phyloP scores from a whole-genome alignment of 495 filamentous ascomycete species.

The Lophiostoma macrostomum region DNA sequence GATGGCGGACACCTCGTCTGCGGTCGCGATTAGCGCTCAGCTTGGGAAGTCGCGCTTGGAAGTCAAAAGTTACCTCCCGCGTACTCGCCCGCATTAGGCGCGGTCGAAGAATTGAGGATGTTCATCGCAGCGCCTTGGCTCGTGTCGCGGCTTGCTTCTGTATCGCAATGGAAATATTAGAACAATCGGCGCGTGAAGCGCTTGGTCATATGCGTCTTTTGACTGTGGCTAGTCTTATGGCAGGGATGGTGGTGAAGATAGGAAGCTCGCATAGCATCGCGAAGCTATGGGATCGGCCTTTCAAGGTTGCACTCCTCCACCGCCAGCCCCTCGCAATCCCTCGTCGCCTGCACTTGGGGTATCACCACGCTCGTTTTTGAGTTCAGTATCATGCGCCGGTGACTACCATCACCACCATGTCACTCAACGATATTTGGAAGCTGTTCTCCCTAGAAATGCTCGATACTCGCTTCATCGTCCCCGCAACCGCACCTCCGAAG shows the following conservation, averaged over 20 bases:
- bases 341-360: too few relatives aligned
- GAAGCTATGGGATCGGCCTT: constrained; percentile 9
- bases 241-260: constrained; percentile 9
- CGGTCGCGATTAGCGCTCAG: not conserved
- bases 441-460: constrained; percentile 86
- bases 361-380: not conserved
- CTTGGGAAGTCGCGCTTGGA: not conserved
- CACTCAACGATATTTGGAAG: constrained; percentile 49
- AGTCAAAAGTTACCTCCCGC: constrained; percentile 29
- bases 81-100: constrained; percentile 32
- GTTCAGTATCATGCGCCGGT: constrained; percentile 5
- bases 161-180: not conserved
- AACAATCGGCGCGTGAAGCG: constrained; percentile 22
- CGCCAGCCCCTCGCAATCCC: too few relatives aligned
- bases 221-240: not conserved
- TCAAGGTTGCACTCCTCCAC: constrained; percentile 11
- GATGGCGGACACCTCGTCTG: constrained; percentile 92
- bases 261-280: constrained; percentile 28
- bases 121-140: constrained; percentile 19
- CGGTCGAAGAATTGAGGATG: constrained; percentile 28
- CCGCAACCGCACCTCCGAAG: constrained; percentile 63
- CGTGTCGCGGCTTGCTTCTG: not conserved
- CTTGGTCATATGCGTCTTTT: not conserved
- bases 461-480: constrained; percentile 83
- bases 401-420: constrained; percentile 3